Conservation (phyloP, 805 yeast genomes). For the Suhomyces kilbournensis region DNA sequence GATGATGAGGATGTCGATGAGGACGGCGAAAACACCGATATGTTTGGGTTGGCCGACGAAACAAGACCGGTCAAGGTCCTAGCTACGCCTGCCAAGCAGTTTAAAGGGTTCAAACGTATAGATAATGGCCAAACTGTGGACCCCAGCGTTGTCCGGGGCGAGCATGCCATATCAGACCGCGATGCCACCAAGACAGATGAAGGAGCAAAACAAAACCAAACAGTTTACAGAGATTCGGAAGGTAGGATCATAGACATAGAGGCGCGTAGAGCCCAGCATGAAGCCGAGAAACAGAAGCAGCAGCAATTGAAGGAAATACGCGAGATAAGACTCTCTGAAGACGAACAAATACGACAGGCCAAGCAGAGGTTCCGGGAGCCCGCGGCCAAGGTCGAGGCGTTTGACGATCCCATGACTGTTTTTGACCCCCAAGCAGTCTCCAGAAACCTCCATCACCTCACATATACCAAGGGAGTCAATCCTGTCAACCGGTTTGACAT, state of each 20-base stretch:
- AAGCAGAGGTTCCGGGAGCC: conserved; percentile 24
- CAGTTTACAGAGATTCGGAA: conserved; percentile 58
- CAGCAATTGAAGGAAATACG: conserved; percentile 14
- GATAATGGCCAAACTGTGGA: conserved; percentile 15
- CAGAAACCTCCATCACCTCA: conserved; percentile 5
- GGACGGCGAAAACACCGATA: conserved; percentile 15
- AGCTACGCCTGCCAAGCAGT: conserved; percentile 7
- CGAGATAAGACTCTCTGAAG: conserved; percentile 21
- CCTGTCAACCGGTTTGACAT: conserved; percentile 75
- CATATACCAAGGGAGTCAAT: conserved; percentile 46
- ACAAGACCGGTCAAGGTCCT: conserved; percentile 21
- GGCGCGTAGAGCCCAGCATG: conserved; percentile 20
- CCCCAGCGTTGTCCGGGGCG: background rate
- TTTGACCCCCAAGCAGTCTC: conserved; percentile 33
- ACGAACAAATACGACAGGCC: conserved; percentile 34
- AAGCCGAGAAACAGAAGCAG: conserved; percentile 17
- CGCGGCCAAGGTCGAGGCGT: background rate
- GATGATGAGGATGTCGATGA: background rate
- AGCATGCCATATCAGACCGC: background rate
- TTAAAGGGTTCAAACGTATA: conserved; percentile 37
- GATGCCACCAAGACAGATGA: conserved; percentile 1
- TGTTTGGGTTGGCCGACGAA: conserved; percentile 2
- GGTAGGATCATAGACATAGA: conserved; percentile 53
- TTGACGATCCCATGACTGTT: conserved; percentile 62
- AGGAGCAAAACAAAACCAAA: conserved; percentile 15